Percentiles rank a stretch among this genome's conserved stretches.
Evolutionary conservation across 768 basidiomycete species (phyloP).

Genomic region (Suillus paluster): DNA sequence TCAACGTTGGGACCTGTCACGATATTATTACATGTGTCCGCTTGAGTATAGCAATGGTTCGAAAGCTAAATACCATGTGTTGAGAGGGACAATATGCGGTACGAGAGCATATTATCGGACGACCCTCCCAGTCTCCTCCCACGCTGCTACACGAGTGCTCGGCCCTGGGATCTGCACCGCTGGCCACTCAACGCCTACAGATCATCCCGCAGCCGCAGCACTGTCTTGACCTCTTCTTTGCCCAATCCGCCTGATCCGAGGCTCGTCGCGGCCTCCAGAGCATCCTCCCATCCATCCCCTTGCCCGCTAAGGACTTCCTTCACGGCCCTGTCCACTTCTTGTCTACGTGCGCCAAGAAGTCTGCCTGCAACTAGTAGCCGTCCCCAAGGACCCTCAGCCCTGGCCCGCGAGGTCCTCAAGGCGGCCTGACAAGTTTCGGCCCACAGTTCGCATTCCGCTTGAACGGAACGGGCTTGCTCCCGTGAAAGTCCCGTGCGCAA

Average conservation of each 20-base stretch:
- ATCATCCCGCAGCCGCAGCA: constrained; percentile 53
- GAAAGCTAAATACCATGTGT: neutral
- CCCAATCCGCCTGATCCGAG: constrained; percentile 66
- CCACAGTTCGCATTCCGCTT: constrained; percentile 82
- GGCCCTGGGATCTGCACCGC: neutral
- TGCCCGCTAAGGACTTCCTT: constrained; percentile 20
- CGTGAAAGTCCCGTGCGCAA: constrained; percentile 25
- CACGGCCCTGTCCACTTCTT: constrained; percentile 36
- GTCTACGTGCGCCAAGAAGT: constrained; percentile 60
- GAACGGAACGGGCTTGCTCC: constrained; percentile 62
- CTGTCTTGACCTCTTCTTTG: constrained; percentile 61
- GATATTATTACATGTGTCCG: neutral
- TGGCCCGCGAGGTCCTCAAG: constrained; percentile 47
- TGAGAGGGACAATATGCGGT: neutral
- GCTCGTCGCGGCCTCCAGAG: constrained; percentile 46
- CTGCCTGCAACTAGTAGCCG: constrained; percentile 71
- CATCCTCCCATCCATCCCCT: constrained; percentile 55
- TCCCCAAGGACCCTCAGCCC: constrained; percentile 79
- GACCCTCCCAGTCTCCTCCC: neutral
- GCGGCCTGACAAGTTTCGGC: constrained; percentile 74
- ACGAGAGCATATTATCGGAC: neutral
- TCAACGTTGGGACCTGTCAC: too few relatives aligned
- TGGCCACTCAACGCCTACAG: constrained; percentile 25
- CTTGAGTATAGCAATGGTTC: neutral
- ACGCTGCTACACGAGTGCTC: neutral